Conservation (phyloP, 2,329 filamentous ascomycete species). For the Pseudocercospora musae region DNA sequence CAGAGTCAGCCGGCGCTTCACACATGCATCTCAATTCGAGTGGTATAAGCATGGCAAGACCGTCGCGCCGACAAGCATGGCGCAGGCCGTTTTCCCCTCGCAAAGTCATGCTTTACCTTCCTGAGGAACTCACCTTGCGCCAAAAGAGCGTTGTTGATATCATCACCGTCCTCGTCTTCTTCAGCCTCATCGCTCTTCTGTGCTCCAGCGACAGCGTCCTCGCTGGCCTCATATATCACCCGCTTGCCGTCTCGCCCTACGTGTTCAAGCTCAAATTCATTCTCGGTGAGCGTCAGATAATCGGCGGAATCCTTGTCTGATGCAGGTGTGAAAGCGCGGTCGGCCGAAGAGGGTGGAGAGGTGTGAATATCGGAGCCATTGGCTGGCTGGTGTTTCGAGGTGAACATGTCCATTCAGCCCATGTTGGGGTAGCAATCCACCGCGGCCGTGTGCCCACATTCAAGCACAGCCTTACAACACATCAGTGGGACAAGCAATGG, state of each 20-base stretch:
- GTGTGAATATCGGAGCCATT: not conserved
- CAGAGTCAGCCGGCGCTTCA: not conserved
- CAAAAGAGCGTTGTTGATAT: conserved; percentile 22
- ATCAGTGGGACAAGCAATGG: not conserved
- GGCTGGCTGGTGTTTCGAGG: not conserved
- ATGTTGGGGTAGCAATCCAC: not conserved
- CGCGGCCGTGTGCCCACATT: not conserved
- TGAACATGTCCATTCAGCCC: not conserved
- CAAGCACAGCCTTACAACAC: not conserved
- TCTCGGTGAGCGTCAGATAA: conserved; percentile 10
- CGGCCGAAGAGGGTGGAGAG: conserved; percentile 4
- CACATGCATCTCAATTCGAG: not conserved
- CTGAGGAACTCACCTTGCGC: conserved; percentile 18
- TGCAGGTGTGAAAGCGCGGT: conserved; percentile 23
- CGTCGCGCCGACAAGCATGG: not conserved
- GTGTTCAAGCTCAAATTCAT: conserved; percentile 28
- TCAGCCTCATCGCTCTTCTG: conserved; percentile 31
- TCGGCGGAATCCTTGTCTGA: conserved; percentile 25
- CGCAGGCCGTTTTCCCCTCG: not conserved
- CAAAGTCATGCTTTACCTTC: not conserved
- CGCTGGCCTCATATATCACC: not conserved
- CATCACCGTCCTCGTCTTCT: conserved; percentile 21
- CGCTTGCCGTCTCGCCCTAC: conserved; percentile 22
- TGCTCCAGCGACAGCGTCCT: conserved; percentile 17
- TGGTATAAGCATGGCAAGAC: not conserved